Conservation (phyloP, 2,329 filamentous ascomycete species). For the Scedosporium aurantiacum region DNA sequence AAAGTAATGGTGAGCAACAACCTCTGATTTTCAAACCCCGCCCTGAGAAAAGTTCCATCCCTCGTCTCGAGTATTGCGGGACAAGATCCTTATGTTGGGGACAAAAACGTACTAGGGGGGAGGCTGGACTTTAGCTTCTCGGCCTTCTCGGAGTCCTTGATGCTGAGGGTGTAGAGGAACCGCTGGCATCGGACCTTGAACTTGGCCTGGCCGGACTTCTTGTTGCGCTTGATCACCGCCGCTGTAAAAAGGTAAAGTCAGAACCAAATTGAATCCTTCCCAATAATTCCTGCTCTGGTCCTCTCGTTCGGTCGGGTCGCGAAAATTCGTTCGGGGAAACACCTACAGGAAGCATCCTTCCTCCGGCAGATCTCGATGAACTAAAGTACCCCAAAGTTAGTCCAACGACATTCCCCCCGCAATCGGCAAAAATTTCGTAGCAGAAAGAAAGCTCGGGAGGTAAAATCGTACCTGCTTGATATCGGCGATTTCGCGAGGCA, state of each 20-base stretch:
- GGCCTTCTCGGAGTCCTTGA: conserved; percentile 98
- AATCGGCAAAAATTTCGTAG: conserved; percentile 3
- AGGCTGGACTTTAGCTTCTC: conserved; percentile 99
- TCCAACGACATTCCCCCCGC: conserved; percentile 10
- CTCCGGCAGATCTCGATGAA: conserved; percentile 99
- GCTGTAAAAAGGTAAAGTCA: conserved; percentile 39
- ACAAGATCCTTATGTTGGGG: conserved; percentile 1
- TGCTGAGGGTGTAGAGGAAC: conserved; percentile 94
- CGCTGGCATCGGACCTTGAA: conserved; percentile 99
- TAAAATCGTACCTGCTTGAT: conserved; percentile 65
- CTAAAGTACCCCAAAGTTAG: conserved; percentile 34
- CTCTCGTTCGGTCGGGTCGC: background rate
- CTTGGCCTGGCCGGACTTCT: conserved; percentile 86
- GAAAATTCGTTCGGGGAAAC: conserved; percentile 3
- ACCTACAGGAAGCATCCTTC: conserved; percentile 97
- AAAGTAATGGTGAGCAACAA: background rate
- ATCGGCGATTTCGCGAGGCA: conserved; percentile 96
- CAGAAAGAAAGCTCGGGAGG: conserved; percentile 4
- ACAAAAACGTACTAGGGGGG: conserved; percentile 71
- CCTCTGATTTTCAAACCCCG: background rate
- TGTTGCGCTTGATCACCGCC: conserved; percentile 94
- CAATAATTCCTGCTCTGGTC: conserved; percentile 3
- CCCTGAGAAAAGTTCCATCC: background rate
- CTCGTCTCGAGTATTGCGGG: background rate
- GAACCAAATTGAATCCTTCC: conserved; percentile 11